phyloP scores from a whole-genome alignment of 2,329 filamentous ascomycete genomes.

The Fusarium sulawesiense region DNA sequence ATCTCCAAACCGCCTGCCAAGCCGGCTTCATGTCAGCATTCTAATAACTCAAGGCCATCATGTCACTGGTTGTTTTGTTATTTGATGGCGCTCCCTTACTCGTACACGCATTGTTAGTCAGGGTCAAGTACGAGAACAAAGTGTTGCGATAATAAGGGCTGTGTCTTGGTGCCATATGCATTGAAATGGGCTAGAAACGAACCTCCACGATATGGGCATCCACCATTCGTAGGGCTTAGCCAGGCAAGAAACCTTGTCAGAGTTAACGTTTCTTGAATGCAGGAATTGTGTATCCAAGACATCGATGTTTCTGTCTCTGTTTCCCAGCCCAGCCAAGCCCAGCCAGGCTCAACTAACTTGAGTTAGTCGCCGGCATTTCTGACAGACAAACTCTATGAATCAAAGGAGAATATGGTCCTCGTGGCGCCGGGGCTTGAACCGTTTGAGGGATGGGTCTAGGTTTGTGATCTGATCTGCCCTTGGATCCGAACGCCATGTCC shows the following conservation, averaged over 20 bases:
- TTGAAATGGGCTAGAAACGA: not conserved
- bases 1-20: not conserved
- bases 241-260: not conserved
- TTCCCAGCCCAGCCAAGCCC: not conserved
- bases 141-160: conserved; percentile 10
- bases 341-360: not conserved
- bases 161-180: conserved; percentile 3
- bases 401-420: conserved; percentile 20
- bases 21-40: not conserved
- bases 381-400: conserved; percentile 12
- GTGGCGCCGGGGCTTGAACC: conserved; percentile 38
- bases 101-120: conserved; percentile 1
- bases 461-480: conserved; percentile 17
- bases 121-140: conserved; percentile 9
- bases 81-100: not conserved
- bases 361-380: conserved; percentile 1
- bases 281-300: conserved; percentile 13
- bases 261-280: conserved; percentile 7
- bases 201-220: not conserved
- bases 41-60: not conserved
- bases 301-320: conserved; percentile 10
- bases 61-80: not conserved
- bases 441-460: conserved; percentile 36
- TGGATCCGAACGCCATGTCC: conserved; percentile 33
- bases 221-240: conserved; percentile 22